Base-by-base conservation (phyloP, 306 rosid genomes). In the Mucuna pruriens region DNA sequence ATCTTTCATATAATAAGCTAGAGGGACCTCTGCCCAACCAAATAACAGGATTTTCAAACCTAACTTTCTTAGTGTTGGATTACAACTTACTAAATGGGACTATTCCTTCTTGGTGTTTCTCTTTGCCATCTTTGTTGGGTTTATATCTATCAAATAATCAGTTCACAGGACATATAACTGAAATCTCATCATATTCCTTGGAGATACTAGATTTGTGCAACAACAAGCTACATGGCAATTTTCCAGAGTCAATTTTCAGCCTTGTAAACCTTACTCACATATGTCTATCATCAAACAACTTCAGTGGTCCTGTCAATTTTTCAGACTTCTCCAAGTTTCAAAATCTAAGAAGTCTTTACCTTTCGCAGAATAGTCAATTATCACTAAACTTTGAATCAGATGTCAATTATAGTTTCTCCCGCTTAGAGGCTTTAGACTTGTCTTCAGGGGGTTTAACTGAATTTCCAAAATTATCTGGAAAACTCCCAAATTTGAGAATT, bases 91-190 rank as follows among this genome's bases (percentile, higher is more conserved):
- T 70, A 6, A 45, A 45, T 16, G 75, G 25, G 15, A 25, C 58
- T 45, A 34, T 80, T 22, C 87, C 87, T 1, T 8, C 44, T 12
- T 74, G 76, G 87, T 9, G 26, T 34, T 78, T 39, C 3, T 61
- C 51, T 36, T 62, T 87, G 26, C 19, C 5, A 0, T 3, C 5
- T 20, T 23, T 84, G 25, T 0, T 1, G 5, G 4, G 0, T 0
- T 60, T 60, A 60, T 2, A 3, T n/a, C 80, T 87, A 7, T 1
- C 4, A 1, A 0, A 1, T 0, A 83, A 84, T 61, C 38, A 42
- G 0, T 55, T 83, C 69, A 33, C 55, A 5, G 62, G 69, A 6
- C 31, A 6, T 1, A 71, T 42, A 11, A 10, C 36, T 13, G 29
- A 25, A 54, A 16, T 84, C 57, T 25, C 20, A 52, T 36, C 22